Evolutionary conservation across 148 eudicot species (phyloP), one percentile per base, ranked within the genome.

Genomic region (Gaultheria prostrata): DNA sequence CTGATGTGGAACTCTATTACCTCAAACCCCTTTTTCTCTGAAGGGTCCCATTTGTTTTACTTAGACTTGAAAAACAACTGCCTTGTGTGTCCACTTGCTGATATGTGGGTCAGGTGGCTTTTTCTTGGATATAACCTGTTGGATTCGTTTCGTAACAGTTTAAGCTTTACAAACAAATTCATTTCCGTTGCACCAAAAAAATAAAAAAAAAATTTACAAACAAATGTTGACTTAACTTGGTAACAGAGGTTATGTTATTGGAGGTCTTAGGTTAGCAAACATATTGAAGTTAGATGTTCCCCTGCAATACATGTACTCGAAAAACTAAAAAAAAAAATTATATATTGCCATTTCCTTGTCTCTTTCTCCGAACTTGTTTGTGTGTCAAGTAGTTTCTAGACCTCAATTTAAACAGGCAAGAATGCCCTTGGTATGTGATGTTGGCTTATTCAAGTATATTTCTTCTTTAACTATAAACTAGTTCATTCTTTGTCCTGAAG

Each of bases 41-140:
- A 71, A 71, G 77, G 48, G 26, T 74, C 77, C 51, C 77, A 74
- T 74, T 74, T 74, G 24, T 71, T 11, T 74, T 74, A 46, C 28
- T 26, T 74, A 43, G 76, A 39, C 14, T 11, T 43, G 78, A 45
- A 30, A 30, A 45, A 32, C 48, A 24, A 76, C 35, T 46, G 50
- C 26, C 49, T 49, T 77, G 56, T 50, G 59, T 50, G 59, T 53
- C 20, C 17, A 45, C 79, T 77, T 14, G 20, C 54, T 12, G 20
- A 50, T 50, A 20, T 28, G 2, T 14, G 26, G 56, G 39, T 45
- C 30, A 18, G 30, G 78, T 43, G 20, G 53, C 76, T 17, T 35
- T 72, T 18, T 33, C 76, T 72, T n/a, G 3, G 24, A 72, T 32
- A 17, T 15, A 9, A 2, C 4, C 70, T 63, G 1, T 63, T 24